Conservation (phyloP, 129 eudicot species). For the sunflower (Helianthus annuus) region HanXRQr2.0-SUNRISE NC_035444.2:58648077-58648576, state of each 20-base stretch:
- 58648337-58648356: background rate
- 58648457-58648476: too few species aligned
- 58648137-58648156: slow-evolving; percentile 9
- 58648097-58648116: background rate
- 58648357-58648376: background rate
- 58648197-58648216: background rate
- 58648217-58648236: background rate
- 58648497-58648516: too few species aligned
- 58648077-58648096: background rate
- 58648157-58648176: slow-evolving; percentile 20
- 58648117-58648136: background rate
- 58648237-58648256: background rate
- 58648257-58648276: background rate
- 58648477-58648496: too few species aligned
- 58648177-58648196: slow-evolving; percentile 17
- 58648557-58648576: too few species aligned
- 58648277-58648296: background rate
- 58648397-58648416: too few species aligned
- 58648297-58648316: background rate
- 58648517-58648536: too few species aligned
- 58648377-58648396: too few species aligned
- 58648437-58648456: too few species aligned
- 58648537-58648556: too few species aligned
- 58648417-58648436: too few species aligned
- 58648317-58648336: background rate